Conservation (phyloP, 805 yeast species). For the Zygosaccharomyces kombuchaensis region DNA sequence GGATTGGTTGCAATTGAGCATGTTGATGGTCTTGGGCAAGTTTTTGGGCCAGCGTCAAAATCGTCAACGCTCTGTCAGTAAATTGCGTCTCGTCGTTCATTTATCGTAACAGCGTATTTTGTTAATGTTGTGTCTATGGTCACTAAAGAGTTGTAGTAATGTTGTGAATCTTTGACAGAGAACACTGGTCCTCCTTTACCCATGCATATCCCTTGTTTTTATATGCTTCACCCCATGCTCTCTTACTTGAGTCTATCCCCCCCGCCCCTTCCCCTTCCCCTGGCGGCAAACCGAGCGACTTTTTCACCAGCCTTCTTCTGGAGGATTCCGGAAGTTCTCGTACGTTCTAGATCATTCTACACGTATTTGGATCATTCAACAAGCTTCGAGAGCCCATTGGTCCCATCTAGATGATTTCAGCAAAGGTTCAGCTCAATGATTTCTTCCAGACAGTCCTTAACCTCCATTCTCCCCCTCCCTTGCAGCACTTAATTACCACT, state of each 20-base stretch:
- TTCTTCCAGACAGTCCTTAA: too few species aligned
- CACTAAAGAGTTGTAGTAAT: too few species aligned
- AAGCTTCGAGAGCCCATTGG: background rate
- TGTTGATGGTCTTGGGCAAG: constrained; percentile 82
- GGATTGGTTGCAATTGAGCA: constrained; percentile 81
- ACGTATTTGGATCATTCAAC: background rate
- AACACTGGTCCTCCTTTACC: too few species aligned
- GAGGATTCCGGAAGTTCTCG: constrained; percentile 1
- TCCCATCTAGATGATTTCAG: background rate
- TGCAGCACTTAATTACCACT: too few species aligned
- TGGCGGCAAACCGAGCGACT: background rate
- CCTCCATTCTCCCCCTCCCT: too few species aligned
- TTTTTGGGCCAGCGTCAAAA: constrained; percentile 73
- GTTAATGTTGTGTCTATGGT: background rate
- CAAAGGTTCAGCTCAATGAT: background rate
- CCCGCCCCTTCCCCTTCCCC: background rate
- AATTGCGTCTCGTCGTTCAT: constrained; percentile 59
- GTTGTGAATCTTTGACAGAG: too few species aligned
- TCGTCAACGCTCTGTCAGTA: constrained; percentile 87
- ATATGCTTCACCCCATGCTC: background rate
- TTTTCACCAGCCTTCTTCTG: background rate
- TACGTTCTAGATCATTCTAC: constrained; percentile 12
- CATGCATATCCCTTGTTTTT: background rate
- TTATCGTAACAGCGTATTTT: constrained; percentile 5
- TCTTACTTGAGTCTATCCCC: background rate